Conservation (phyloP, 176 grass and related monocot genomes). For the Triticum dicoccoides region DNA sequence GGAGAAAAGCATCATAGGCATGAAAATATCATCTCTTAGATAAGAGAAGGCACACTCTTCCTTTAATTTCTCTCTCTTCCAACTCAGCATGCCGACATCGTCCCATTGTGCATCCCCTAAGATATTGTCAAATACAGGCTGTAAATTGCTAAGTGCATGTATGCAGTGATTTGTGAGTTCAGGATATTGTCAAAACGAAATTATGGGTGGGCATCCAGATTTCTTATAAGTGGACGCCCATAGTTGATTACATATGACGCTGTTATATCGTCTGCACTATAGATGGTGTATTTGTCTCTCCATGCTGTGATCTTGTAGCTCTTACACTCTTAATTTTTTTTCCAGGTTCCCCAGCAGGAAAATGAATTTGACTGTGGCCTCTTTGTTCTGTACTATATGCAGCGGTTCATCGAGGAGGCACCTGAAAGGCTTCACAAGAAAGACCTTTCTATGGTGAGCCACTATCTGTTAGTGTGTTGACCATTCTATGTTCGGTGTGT, state of each 20-base stretch:
- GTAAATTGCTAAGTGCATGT: conserved; percentile 1
- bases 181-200: conserved; percentile 9
- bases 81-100: too few relatives aligned
- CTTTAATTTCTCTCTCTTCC: too few relatives aligned
- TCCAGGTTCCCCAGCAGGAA: conserved; percentile 92
- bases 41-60: too few relatives aligned
- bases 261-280: not conserved
- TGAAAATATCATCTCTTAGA: too few relatives aligned
- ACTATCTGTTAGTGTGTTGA: conserved; percentile 14
- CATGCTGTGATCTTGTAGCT: not conserved
- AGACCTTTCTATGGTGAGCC: conserved; percentile 50
- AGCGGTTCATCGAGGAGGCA: conserved; percentile 65
- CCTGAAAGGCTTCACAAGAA: conserved; percentile 81
- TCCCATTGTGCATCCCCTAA: not conserved
- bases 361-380: conserved; percentile 93
- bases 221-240: not conserved
- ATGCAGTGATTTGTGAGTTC: not conserved
- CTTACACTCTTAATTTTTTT: conserved; percentile 9
- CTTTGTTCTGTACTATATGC: conserved; percentile 91
- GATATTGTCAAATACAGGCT: not conserved
- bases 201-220: not conserved
- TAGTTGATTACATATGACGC: not conserved
- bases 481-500: conserved; percentile 15
- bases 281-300: not conserved
- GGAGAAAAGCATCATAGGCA: too few relatives aligned